Conservation (phyloP, 2,329 filamentous ascomycete genomes). For the Atkinsonella hypoxylon region DNA sequence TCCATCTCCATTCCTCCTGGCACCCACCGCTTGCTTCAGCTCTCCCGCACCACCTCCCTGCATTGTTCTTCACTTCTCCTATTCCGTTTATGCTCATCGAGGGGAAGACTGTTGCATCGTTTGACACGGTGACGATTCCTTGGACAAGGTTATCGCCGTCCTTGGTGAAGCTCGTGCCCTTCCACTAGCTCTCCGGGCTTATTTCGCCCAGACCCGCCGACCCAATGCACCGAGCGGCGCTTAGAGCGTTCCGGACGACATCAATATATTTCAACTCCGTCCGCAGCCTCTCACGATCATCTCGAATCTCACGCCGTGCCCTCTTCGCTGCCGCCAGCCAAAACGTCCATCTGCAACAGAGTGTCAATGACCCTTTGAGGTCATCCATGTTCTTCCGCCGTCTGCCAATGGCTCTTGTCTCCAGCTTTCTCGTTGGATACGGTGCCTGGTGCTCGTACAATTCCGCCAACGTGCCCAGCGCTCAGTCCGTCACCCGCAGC, state of each 20-base stretch:
- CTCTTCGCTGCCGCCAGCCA: slow-evolving; percentile 17
- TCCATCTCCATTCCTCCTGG: too few species aligned
- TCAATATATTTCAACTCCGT: slow-evolving; percentile 52
- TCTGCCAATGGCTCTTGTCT: slow-evolving; percentile 53
- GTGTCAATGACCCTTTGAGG: slow-evolving; percentile 40
- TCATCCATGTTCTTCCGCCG: slow-evolving; percentile 68
- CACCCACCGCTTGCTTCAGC: too few species aligned
- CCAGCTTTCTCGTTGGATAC: slow-evolving; percentile 57
- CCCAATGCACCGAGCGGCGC: slow-evolving; percentile 63
- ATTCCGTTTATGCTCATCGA: background rate
- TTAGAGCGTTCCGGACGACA: slow-evolving; percentile 56
- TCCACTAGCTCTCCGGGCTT: background rate
- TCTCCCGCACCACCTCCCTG: background rate
- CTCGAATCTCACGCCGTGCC: slow-evolving; percentile 24
- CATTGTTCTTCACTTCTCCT: too few species aligned
- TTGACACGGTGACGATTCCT: background rate
- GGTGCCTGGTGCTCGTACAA: slow-evolving; percentile 67
- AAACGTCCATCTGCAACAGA: slow-evolving; percentile 19
- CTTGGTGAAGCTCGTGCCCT: background rate
- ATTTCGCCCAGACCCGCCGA: slow-evolving; percentile 3
- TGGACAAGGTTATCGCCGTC: background rate
- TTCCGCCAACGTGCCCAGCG: slow-evolving; percentile 20
- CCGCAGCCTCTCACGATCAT: slow-evolving; percentile 41
- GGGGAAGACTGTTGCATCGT: background rate
- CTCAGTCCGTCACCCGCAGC: slow-evolving; percentile 25